phyloP scores from a whole-genome alignment of 1,284 basidiomycete genomes.

The Wallemia ichthyophaga region DNA sequence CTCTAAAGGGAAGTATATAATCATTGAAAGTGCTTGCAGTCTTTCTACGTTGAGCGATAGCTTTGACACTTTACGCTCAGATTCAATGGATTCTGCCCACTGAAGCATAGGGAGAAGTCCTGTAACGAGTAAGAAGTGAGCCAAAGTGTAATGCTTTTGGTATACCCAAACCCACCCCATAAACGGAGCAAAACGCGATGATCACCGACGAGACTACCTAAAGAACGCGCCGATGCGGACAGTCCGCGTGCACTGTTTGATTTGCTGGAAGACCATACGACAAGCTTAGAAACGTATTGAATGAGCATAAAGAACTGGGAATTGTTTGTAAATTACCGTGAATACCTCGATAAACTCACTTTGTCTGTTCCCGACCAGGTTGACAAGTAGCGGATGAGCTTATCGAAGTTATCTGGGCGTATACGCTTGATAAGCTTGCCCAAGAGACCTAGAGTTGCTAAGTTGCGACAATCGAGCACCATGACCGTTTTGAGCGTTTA shows the following conservation, averaged over 20 bases:
- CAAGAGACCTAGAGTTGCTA: not conserved
- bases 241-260: not conserved
- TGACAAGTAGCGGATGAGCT: not conserved
- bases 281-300: not conserved
- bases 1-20: constrained; percentile 49
- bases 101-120: constrained; percentile 10
- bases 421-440: not conserved
- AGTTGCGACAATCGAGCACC: not conserved
- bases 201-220: not conserved
- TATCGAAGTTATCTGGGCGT: not conserved
- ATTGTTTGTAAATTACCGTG: not conserved
- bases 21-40: constrained; percentile 53
- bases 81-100: constrained; percentile 9
- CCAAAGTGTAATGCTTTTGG: not conserved
- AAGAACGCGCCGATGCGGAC: not conserved
- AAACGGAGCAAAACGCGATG: not conserved
- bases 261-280: not conserved
- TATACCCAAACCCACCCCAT: not conserved
- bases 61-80: constrained; percentile 4
- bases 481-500: not conserved
- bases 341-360: not conserved
- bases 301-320: not conserved
- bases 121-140: not conserved
- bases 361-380: not conserved
- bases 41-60: constrained; percentile 33